Evolutionary conservation across 176 grass and related monocot genomes (phyloP), one percentile per base, ranked within the genome.

Genomic region (Raddia distichophylla): DNA sequence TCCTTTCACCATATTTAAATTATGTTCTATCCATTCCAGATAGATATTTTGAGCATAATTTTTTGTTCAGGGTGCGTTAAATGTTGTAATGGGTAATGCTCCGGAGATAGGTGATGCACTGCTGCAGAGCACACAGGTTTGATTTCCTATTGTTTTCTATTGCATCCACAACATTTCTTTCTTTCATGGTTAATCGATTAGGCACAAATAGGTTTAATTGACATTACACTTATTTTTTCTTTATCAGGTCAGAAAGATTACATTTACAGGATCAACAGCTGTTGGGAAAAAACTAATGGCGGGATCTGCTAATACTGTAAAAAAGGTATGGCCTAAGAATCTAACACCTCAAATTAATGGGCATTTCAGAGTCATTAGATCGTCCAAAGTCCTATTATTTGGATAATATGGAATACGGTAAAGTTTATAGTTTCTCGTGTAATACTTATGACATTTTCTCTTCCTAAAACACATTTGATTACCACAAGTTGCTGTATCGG

Each of bases 261-360:
- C 93, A 6, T 98, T 98, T 81, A 98, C 96, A 57, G 96, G 96
- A 59, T 98, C 96, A 73, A 98, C 96, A 82, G 96, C 96, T 76
- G 87, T 95, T 77, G 96, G 96, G 19, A 98, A 98, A 81, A 98
- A 95, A 64, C 78, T 98, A 67, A 90, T 98, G 90, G 93, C 86
- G 74, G 96, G 96, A 67, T 95, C 92, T 79, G 93, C 93, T 80
- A 86, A 83, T 86, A 98, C 96, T 10, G 93, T 98, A 51, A 98
- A 98, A 74, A 98, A 88, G 96, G 96, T 98, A 88, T 51, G 45
- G 63, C 34, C 42, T 51, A 19, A 76, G 42, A 80, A 80, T 53
- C 7, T 68, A 37, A n/a, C 19, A 69, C 42, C 40, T 44, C 15
- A 40, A 17, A 33, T 80, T 16, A 46, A 52, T 57, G 51, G 43